Conservation (phyloP, 257 asterid genomes). For the Prunella vulgaris region DNA sequence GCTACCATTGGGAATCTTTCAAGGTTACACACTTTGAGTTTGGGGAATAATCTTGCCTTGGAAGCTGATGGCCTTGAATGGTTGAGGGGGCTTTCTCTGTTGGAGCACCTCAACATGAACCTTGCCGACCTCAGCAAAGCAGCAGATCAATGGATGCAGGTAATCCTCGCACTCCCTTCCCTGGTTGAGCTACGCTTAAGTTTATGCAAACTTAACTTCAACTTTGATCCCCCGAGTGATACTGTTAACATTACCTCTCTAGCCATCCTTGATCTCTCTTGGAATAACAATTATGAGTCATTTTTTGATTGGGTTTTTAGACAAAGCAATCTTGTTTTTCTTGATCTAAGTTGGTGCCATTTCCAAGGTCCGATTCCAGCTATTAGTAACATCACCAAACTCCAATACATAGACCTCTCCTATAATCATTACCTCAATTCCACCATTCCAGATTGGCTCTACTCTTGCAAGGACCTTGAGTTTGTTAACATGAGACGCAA, state of each 20-base stretch:
- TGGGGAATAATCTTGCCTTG: too few species aligned
- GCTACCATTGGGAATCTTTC: conserved; percentile 13
- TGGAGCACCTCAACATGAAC: neutral
- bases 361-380: neutral
- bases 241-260: too few species aligned
- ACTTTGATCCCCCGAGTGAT: too few species aligned
- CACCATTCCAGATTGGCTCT: neutral
- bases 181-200: neutral
- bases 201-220: too few species aligned
- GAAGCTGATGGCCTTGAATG: conserved; percentile 16
- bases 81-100: neutral
- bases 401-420: neutral
- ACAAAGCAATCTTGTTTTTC: too few species aligned
- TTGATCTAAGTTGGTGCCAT: too few species aligned
- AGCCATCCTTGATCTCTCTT: too few species aligned
- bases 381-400: neutral
- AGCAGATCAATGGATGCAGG: neutral
- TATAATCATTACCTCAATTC: neutral
- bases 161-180: neutral
- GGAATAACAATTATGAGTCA: too few species aligned
- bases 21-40: neutral
- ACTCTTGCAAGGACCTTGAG: neutral
- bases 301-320: too few species aligned
- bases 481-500: too few species aligned
- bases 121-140: neutral